Evolutionary conservation across 106 monocot genomes (phyloP), one percentile per base, ranked within the genome.

Genomic region (Apostasia ramifera): DNA sequence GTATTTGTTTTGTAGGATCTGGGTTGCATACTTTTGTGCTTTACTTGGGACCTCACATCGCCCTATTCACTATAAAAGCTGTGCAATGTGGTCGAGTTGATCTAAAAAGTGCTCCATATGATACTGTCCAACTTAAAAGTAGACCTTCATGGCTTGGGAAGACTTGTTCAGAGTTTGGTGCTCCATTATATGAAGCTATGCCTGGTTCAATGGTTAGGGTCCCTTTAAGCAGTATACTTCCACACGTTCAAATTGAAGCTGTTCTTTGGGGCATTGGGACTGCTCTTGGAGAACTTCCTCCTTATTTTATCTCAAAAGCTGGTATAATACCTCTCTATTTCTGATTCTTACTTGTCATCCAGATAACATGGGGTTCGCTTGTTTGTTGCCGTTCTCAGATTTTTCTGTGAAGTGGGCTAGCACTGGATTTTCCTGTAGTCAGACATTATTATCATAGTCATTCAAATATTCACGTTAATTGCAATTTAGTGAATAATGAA

Each of bases 11-110:
- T 73, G 14, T 84, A 97, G 95, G 95, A 61, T 97, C 92, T 77
- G 95, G 95, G 58, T 82, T 97, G 82, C 95, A 97, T 77, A 97
- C 95, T 12, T 97, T 97, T 84, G 92, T 97, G 44, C 67, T 97
- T 40, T 97, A 97, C 74, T 72, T 97, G 63, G 92, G 95, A 7
- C 95, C 95, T 0, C 95, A 97, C 77, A 89, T 97, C 71, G 95
- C 92, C 8, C 70, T 87, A 40, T 97, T 97, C 69, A 92, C 95
- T 51, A 86, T 89, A 66, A 97, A 97, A 73, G 84, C 95, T 13
- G 67, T 81, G 45, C 77, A 89, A 15, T 92, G 95, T 71, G 92
- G 95, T 39, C 84, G 89, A 53, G 70, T 86, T 79, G 95, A 92
- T 79, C 65, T 97, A 10, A 97, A 97, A 75, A 62, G 59, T 71